phyloP scores from a whole-genome alignment of 805 yeast genomes.

The Wickerhamomyces chambardii region DNA sequence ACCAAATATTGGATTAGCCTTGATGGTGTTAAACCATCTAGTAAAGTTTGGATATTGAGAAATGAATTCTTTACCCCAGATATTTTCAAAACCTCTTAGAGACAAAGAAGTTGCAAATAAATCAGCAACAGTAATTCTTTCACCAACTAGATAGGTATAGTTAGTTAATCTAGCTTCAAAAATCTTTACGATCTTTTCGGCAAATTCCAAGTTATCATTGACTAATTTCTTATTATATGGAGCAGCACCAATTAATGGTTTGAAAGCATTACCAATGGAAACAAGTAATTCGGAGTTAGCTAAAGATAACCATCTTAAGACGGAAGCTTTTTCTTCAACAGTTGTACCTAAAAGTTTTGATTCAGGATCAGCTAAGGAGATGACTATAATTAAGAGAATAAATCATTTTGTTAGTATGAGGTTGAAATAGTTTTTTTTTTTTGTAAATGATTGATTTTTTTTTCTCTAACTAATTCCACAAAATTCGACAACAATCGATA shows the following conservation, averaged over 20 bases:
- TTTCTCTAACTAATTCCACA: too few relatives aligned
- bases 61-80: conserved; percentile 63
- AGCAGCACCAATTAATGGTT: conserved; percentile 49
- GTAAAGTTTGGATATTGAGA: conserved; percentile 47
- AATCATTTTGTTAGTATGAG: neutral
- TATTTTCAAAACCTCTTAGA: conserved; percentile 43
- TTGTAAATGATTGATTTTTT: too few relatives aligned
- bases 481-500: too few relatives aligned
- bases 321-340: conserved; percentile 30
- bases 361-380: conserved; percentile 25
- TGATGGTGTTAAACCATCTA: conserved; percentile 65
- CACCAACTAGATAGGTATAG: conserved; percentile 66
- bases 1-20: conserved; percentile 35
- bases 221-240: conserved; percentile 74
- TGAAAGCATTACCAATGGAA: conserved; percentile 38
- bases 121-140: conserved; percentile 60
- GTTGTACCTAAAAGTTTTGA: conserved; percentile 52
- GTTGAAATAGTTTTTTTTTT: neutral
- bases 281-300: conserved; percentile 59
- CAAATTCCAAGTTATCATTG: conserved; percentile 32
- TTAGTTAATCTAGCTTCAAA: conserved; percentile 50
- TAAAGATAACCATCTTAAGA: conserved; percentile 74
- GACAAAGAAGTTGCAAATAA: conserved; percentile 39
- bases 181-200: conserved; percentile 29
- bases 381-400: conserved; percentile 13